Conservation (phyloP, 192 early-diverging fungal species). For the Entophlyctis luteolus region DNA sequence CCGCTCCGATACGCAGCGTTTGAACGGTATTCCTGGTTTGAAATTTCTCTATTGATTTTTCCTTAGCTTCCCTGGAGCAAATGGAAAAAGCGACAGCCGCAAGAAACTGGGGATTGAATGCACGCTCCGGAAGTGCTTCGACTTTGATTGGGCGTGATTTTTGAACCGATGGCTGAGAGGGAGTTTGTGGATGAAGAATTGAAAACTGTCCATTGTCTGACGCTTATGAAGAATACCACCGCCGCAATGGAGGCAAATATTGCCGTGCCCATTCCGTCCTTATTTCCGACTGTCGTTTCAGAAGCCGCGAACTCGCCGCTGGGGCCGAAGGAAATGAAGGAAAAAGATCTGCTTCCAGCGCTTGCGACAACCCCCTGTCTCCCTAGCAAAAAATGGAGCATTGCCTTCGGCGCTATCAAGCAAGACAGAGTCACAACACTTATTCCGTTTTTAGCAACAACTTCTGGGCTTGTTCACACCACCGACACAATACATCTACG, state of each 20-base stretch:
- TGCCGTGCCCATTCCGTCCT: slow-evolving; percentile 1
- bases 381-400: background rate
- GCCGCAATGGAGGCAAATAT: background rate
- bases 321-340: too few relatives aligned
- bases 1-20: too few relatives aligned
- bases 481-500: background rate
- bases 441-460: slow-evolving; percentile 13
- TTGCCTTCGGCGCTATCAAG: background rate
- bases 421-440: slow-evolving; percentile 4
- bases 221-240: background rate
- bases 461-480: background rate
- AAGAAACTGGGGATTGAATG: background rate
- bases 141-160: background rate
- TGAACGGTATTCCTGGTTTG: too few relatives aligned
- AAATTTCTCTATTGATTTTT: too few relatives aligned
- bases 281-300: background rate
- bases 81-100: too few relatives aligned
- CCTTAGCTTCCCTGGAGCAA: too few relatives aligned
- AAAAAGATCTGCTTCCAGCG: too few relatives aligned
- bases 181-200: background rate
- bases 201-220: background rate
- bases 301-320: background rate
- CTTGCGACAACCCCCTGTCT: too few relatives aligned
- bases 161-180: background rate
- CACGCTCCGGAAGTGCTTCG: background rate